Evolutionary conservation across 371 early-diverging fungal species (phyloP).

Genomic region (Mortierella sp.): DNA sequence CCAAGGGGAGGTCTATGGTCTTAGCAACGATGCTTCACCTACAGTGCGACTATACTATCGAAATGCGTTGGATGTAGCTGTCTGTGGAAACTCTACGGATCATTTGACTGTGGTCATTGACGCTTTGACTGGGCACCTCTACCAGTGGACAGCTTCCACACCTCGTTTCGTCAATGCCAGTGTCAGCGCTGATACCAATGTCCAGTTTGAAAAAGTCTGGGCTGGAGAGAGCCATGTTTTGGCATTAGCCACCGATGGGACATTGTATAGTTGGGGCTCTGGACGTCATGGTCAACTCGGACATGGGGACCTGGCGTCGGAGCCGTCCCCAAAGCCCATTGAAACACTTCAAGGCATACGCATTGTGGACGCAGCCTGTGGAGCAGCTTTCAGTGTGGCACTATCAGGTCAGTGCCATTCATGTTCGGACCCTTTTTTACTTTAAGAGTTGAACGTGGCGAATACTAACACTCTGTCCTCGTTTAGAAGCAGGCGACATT

Average conservation of each 20-base stretch:
- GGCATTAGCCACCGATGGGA: constrained; percentile 23
- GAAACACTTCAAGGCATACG: constrained; percentile 41
- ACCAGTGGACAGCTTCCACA: constrained; percentile 19
- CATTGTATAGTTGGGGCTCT: constrained; percentile 50
- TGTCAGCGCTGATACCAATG: neutral
- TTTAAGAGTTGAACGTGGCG: too few relatives aligned
- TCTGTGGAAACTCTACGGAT: constrained; percentile 27
- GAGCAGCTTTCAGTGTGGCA: constrained; percentile 39
- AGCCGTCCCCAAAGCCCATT: constrained; percentile 23
- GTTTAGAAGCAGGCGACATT: constrained; percentile 35
- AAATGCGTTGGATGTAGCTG: constrained; percentile 26
- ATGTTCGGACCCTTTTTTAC: neutral
- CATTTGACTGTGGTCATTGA: constrained; percentile 27
- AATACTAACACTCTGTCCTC: too few relatives aligned
- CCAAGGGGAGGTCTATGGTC: constrained; percentile 15
- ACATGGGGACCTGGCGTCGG: constrained; percentile 28
- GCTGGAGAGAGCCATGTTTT: constrained; percentile 48
- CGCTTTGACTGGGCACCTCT: constrained; percentile 3
- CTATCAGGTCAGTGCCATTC: constrained; percentile 26
- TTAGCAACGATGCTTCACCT: neutral
- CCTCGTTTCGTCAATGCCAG: constrained; percentile 1
- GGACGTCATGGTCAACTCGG: constrained; percentile 52
- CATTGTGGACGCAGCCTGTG: constrained; percentile 38
- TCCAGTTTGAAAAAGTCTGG: constrained; percentile 30
- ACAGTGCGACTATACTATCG: neutral